Evolutionary conservation across 2,329 filamentous ascomycete genomes (phyloP).

Genomic region (Rosellinia necatrix): DNA sequence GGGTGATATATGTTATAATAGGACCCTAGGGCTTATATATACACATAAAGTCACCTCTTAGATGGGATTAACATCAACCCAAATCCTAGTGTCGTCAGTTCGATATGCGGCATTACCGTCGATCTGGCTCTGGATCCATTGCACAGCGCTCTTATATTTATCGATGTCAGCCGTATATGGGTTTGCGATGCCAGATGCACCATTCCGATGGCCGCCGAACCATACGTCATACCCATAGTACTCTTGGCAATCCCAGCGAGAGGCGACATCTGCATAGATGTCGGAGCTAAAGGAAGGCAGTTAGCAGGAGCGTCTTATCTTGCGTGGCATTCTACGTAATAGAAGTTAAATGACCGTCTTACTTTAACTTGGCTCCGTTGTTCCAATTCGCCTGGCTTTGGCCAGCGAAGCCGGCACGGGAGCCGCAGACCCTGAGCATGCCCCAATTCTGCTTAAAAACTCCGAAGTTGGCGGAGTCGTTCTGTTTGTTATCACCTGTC

Average conservation of each 20-base stretch:
- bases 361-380: slow-evolving; percentile 8
- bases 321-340: background rate
- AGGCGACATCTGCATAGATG: background rate
- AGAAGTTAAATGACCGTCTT: background rate
- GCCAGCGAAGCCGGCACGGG: slow-evolving; percentile 1
- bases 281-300: background rate
- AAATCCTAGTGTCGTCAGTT: slow-evolving; percentile 1
- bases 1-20: too few relatives aligned
- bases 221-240: background rate
- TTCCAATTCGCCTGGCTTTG: background rate
- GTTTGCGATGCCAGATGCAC: background rate
- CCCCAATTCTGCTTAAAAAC: slow-evolving; percentile 11
- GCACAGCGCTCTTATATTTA: background rate
- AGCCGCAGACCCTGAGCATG: slow-evolving; percentile 4
- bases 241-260: background rate
- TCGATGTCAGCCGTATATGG: background rate
- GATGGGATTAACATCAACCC: slow-evolving; percentile 2
- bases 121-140: slow-evolving; percentile 1
- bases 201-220: background rate
- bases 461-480: slow-evolving; percentile 3
- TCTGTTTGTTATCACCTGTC: background rate
- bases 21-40: too few relatives aligned
- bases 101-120: background rate
- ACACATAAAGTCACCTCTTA: too few relatives aligned
- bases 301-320: background rate